Percentiles rank a stretch among this genome's conserved stretches.
Evolutionary conservation across 2,329 filamentous ascomycete genomes (phyloP).

Genomic region (Aurifilum marmelostoma): DNA sequence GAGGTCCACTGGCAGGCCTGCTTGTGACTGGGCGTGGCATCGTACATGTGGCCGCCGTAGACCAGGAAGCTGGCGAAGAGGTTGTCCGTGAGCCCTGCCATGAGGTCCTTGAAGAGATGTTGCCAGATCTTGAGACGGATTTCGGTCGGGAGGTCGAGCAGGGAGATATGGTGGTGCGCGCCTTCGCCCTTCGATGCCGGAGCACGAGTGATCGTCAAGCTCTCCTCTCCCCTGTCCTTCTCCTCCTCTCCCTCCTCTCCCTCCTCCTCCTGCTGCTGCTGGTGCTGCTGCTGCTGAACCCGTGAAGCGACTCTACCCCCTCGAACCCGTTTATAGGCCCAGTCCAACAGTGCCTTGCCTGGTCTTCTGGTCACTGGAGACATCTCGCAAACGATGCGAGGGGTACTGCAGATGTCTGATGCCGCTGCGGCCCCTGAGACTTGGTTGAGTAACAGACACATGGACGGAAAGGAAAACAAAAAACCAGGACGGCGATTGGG

Average conservation of each 20-base stretch:
- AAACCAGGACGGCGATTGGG: not conserved
- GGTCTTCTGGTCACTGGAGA: not conserved
- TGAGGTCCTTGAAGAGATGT: constrained; percentile 9
- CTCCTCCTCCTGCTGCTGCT: not conserved
- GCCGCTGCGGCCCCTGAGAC: not conserved
- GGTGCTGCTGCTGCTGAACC: not conserved
- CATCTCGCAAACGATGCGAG: not conserved
- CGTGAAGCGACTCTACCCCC: not conserved
- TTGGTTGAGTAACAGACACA: not conserved
- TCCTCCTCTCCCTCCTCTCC: not conserved
- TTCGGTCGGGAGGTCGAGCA: constrained; percentile 1
- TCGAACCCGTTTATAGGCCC: not conserved
- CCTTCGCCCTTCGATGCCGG: not conserved
- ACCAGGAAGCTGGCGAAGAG: constrained; percentile 14
- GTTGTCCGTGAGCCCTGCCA: constrained; percentile 8
- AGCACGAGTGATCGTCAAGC: not conserved
- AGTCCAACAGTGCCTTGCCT: not conserved
- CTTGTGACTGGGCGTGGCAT: constrained; percentile 5
- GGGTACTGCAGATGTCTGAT: not conserved
- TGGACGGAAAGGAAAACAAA: not conserved
- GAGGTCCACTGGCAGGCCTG: constrained; percentile 3
- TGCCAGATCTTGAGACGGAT: constrained; percentile 13
- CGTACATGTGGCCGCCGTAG: constrained; percentile 9
- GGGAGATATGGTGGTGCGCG: not conserved
- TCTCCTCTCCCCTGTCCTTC: not conserved